Percentiles rank a stretch among this genome's conserved stretches.
Conservation (phyloP, 768 basidiomycete species). For the Hirschioporus abietinus region DNA sequence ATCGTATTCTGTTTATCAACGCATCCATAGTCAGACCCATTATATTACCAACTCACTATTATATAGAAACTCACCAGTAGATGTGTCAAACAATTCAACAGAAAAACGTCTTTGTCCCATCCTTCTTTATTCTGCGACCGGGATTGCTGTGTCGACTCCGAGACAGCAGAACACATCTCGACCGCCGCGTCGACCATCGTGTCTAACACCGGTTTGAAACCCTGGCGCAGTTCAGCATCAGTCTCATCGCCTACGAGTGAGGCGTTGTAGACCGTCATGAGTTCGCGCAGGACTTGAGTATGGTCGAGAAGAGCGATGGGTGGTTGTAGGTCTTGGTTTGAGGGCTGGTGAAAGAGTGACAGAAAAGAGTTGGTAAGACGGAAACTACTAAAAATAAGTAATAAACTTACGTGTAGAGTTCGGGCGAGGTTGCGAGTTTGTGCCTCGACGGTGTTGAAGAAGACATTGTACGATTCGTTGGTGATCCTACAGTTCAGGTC, state of each 20-base stretch:
- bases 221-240: slow-evolving; percentile 25
- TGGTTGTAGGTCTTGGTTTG: slow-evolving; percentile 68
- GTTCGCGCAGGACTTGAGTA: slow-evolving; percentile 77
- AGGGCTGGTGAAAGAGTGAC: slow-evolving; percentile 15
- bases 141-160: slow-evolving; percentile 31
- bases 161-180: slow-evolving; percentile 62
- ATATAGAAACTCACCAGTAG: slow-evolving; percentile 50
- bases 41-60: slow-evolving; percentile 1
- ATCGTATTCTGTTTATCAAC: neutral
- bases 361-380: neutral
- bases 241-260: slow-evolving; percentile 71
- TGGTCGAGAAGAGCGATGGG: slow-evolving; percentile 80
- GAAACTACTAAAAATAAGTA: neutral
- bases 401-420: slow-evolving; percentile 35
- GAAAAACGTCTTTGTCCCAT: slow-evolving; percentile 83
- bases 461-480: slow-evolving; percentile 72
- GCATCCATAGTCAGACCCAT: slow-evolving; percentile 40
- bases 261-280: slow-evolving; percentile 84
- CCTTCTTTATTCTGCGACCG: slow-evolving; percentile 35
- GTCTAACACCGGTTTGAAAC: slow-evolving; percentile 72
- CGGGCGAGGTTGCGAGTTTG: slow-evolving; percentile 62
- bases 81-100: slow-evolving; percentile 82
- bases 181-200: slow-evolving; percentile 82
- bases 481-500: slow-evolving; percentile 53
- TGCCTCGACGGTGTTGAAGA: slow-evolving; percentile 82